Conservation (phyloP, 2,329 filamentous ascomycete species). For the Penicillium sp. region DNA sequence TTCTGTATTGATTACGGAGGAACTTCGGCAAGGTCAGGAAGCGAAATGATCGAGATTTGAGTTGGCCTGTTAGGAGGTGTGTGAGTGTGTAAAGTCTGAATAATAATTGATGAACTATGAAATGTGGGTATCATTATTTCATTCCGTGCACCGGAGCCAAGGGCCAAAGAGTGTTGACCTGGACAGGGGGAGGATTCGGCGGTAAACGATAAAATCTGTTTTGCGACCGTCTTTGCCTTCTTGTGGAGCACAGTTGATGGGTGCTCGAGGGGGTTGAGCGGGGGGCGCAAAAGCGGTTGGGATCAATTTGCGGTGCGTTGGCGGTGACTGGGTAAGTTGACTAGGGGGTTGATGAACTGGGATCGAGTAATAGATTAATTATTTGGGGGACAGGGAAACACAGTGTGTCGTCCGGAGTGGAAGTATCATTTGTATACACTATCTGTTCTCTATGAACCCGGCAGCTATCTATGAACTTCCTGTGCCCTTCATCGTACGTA, state of each 20-base stretch:
- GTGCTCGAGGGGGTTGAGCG: slow-evolving; percentile 8
- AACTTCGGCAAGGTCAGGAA: not conserved
- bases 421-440: not conserved
- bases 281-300: slow-evolving; percentile 8
- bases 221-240: not conserved
- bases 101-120: not conserved
- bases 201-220: slow-evolving; percentile 5
- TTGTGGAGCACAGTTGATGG: slow-evolving; percentile 25
- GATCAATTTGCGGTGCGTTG: slow-evolving; percentile 12
- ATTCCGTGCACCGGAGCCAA: not conserved
- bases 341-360: not conserved
- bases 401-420: not conserved
- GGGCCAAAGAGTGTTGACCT: not conserved
- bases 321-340: slow-evolving; percentile 9
- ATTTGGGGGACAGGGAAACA: not conserved
- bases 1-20: not conserved
- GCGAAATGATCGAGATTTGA: not conserved
- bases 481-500: not conserved
- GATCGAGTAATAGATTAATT: not conserved
- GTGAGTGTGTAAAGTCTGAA: slow-evolving; percentile 6
- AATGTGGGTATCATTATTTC: not conserved
- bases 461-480: not conserved
- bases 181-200: slow-evolving; percentile 2
- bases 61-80: not conserved
- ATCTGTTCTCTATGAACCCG: not conserved